These are phyloP conservation scores for Amanita molliuscula DNA, from an alignment of 768 basidiomycete species.

Conservation along the genomic window DNA sequence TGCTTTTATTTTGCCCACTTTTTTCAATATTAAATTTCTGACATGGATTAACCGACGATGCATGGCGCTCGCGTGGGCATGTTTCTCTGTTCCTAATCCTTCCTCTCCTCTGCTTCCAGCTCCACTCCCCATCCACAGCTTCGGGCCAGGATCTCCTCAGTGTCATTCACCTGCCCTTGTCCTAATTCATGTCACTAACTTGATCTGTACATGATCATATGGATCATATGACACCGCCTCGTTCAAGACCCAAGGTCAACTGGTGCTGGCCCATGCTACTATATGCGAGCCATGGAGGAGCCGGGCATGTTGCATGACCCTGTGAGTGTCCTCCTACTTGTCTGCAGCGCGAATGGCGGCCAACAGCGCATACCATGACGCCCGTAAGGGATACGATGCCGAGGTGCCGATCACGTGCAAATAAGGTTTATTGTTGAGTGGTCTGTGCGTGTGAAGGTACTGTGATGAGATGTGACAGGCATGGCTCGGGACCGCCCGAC, in stretches of 20 bases:
- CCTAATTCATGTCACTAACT: background rate
- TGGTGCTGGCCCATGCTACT: background rate
- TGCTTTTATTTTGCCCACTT: background rate
- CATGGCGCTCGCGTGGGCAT: conserved; percentile 5
- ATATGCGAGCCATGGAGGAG: background rate
- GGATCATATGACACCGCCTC: conserved; percentile 1
- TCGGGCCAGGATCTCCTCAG: background rate
- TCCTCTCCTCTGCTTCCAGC: conserved; percentile 1
- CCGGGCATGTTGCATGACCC: background rate
- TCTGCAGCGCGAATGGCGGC: background rate
- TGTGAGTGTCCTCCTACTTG: background rate
- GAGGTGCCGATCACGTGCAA: conserved; percentile 24
- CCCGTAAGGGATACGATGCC: background rate
- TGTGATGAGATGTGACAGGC: conserved; percentile 28
- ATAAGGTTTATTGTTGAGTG: conserved; percentile 24
- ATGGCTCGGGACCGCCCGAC: conserved; percentile 35
- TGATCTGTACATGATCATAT: conserved; percentile 2
- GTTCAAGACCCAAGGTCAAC: background rate
- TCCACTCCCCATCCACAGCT: background rate
- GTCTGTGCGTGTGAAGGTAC: conserved; percentile 39
- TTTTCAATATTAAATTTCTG: conserved; percentile 4
- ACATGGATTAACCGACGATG: conserved; percentile 1
- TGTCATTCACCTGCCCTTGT: background rate
- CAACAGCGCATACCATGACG: background rate
- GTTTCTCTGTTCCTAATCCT: conserved; percentile 4